Percentiles rank a stretch among this genome's conserved stretches.
Conservation (phyloP, 768 basidiomycete species). For the Rhizopogon roseolus region DNA sequence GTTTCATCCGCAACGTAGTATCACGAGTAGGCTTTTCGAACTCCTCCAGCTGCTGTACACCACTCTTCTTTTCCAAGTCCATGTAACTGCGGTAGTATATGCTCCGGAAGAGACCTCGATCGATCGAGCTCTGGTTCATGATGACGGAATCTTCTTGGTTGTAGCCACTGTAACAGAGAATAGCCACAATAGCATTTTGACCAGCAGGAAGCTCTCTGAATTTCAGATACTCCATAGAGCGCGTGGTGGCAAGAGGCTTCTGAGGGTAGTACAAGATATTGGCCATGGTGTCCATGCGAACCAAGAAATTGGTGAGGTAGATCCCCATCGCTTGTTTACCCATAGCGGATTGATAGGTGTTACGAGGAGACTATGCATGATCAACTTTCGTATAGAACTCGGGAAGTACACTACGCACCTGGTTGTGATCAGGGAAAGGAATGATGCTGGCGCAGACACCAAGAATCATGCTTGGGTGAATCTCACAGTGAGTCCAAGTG, state of each 20-base stretch:
- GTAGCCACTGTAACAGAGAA: slow-evolving; percentile 97
- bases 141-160: slow-evolving; percentile 99
- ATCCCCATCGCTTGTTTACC: slow-evolving; percentile 99
- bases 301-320: slow-evolving; percentile 95
- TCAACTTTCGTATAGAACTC: background rate
- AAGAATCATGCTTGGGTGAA: slow-evolving; percentile 98
- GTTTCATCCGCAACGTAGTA: slow-evolving; percentile 93
- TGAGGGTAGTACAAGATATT: slow-evolving; percentile 99
- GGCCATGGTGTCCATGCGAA: slow-evolving; percentile 99
- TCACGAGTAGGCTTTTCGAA: slow-evolving; percentile 96
- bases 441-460: slow-evolving; percentile 99
- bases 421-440: slow-evolving; percentile 99
- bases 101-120: slow-evolving; percentile 96
- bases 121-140: slow-evolving; percentile 99
- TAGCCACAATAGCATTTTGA: slow-evolving; percentile 99
- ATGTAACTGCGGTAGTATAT: slow-evolving; percentile 98
- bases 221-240: slow-evolving; percentile 98
- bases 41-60: slow-evolving; percentile 86
- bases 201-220: slow-evolving; percentile 98
- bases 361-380: slow-evolving; percentile 83
- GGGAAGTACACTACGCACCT: slow-evolving; percentile 46
- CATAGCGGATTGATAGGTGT: slow-evolving; percentile 99
- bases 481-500: slow-evolving; percentile 98
- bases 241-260: slow-evolving; percentile 97
- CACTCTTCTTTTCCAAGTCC: slow-evolving; percentile 97